Percentiles rank a stretch among this genome's conserved stretches.
phyloP scores from a whole-genome alignment of 306 rosid genomes.

The Castanea mollissima region DNA sequence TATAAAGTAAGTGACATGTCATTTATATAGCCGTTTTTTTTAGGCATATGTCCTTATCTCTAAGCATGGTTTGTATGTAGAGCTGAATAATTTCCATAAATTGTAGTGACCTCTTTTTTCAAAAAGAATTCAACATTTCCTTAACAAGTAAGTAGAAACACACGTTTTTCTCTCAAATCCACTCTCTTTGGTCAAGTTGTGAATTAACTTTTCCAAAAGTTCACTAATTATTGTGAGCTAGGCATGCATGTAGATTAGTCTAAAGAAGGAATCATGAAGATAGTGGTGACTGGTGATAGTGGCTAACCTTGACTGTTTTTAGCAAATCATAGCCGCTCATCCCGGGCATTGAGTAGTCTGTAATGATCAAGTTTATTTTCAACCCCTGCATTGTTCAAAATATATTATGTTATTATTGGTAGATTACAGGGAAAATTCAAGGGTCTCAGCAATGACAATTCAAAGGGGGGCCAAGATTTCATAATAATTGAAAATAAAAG shows the following conservation, averaged over 20 bases:
- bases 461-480: background rate
- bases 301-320: constrained; percentile 77
- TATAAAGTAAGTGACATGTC: too few relatives aligned
- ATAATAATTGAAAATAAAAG: background rate
- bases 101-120: background rate
- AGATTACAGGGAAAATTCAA: background rate
- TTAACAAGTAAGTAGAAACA: background rate
- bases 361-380: constrained; percentile 97
- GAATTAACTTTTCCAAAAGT: background rate
- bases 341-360: constrained; percentile 99
- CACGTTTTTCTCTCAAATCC: background rate
- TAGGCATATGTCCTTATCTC: background rate
- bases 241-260: background rate
- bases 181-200: background rate
- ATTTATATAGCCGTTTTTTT: background rate
- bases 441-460: too few relatives aligned
- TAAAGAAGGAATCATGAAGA: constrained; percentile 7
- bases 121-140: background rate
- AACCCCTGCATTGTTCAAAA: constrained; percentile 49
- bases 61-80: background rate
- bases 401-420: background rate
- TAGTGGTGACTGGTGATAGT: constrained; percentile 10
- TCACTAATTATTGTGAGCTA: background rate
- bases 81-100: background rate
- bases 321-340: constrained; percentile 99